Evolutionary conservation across 306 rosid species (phyloP), one percentile per base, ranked within the genome.

Genomic region (Casuarina equisetifolia): DNA sequence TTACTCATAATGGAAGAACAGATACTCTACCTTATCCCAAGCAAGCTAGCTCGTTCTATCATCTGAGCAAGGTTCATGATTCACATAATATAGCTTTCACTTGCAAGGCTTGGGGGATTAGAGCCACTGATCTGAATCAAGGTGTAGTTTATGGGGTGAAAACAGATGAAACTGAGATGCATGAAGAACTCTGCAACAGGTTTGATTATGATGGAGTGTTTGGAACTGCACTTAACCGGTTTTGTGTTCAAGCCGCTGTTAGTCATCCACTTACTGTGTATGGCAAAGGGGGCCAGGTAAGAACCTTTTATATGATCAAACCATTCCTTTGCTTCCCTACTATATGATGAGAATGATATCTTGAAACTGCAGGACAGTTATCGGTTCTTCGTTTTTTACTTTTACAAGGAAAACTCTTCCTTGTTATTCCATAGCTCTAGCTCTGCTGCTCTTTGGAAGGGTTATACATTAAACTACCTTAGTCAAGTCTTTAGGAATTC

Each of bases 261-360:
- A 93, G 88, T 73, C 98, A 94, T 82, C 98, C 98, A 2, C 98
- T 94, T 78, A 94, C 98, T 38, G 95, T 94, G 40, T 94, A 94
- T 79, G 98, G 98, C 76, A 94, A 94, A 91, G 98, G 98, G 61
- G 98, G 98, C 85, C 98, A 94, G 98, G 97, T 94, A 88, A 87
- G 74, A 40, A 69, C 53, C 74, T 45, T 35, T 25, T 9, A 32
- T 20, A 32, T 40, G 12, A 25, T 48, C 13, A 12, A 42, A 42
- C 50, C 7, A 3, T 44, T 4, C 38, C 17, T 10, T 76, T 71
- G 48, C 61, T 43, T 48, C 45, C 9, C 17, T 10, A 19, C 69
- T 57, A 36, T 40, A 2, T 43, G 25, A 42, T 17, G 53, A 40
- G 6, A 66, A 45, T 81, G 75, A 62, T 17, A 20, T 46, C 70